Percentiles rank a stretch among this genome's conserved stretches.
phyloP scores from a whole-genome alignment of 768 basidiomycete species.

The Leccinum truebloodii region DNA sequence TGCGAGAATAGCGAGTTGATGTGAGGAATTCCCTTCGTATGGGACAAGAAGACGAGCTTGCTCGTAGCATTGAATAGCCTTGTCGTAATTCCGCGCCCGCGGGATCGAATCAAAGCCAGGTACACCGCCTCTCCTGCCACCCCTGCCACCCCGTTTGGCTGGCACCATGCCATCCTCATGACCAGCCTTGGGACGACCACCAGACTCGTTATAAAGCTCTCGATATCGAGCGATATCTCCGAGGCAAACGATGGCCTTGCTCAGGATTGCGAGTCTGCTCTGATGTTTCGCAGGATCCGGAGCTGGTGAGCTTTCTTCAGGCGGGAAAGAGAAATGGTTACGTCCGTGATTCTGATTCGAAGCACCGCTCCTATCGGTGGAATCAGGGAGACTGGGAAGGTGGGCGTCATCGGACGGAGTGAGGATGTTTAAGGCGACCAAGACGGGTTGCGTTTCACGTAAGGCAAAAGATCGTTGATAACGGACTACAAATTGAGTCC shows the following conservation, averaged over 20 bases:
- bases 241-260: conserved; percentile 87
- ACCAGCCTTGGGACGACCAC: conserved; percentile 63
- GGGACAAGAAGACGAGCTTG: conserved; percentile 83
- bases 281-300: conserved; percentile 42
- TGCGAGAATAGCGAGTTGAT: conserved; percentile 92
- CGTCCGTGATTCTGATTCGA: conserved; percentile 41
- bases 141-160: conserved; percentile 39
- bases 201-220: conserved; percentile 82
- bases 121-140: conserved; percentile 47
- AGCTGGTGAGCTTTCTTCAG: conserved; percentile 48
- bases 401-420: conserved; percentile 40
- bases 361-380: conserved; percentile 21
- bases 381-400: conserved; percentile 24
- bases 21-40: conserved; percentile 90
- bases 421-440: conserved; percentile 59
- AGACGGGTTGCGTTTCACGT: conserved; percentile 58
- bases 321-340: conserved; percentile 65
- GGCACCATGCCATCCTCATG: conserved; percentile 55
- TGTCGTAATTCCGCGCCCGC: conserved; percentile 68
- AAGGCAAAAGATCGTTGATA: conserved; percentile 72
- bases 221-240: conserved; percentile 95
- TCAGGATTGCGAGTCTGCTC: conserved; percentile 70
- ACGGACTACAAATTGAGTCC: conserved; percentile 76
- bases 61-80: conserved; percentile 80
- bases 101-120: conserved; percentile 45